Evolutionary conservation across 2,329 filamentous ascomycete genomes (phyloP).

Genomic region (Trichoderma aggressivum): DNA sequence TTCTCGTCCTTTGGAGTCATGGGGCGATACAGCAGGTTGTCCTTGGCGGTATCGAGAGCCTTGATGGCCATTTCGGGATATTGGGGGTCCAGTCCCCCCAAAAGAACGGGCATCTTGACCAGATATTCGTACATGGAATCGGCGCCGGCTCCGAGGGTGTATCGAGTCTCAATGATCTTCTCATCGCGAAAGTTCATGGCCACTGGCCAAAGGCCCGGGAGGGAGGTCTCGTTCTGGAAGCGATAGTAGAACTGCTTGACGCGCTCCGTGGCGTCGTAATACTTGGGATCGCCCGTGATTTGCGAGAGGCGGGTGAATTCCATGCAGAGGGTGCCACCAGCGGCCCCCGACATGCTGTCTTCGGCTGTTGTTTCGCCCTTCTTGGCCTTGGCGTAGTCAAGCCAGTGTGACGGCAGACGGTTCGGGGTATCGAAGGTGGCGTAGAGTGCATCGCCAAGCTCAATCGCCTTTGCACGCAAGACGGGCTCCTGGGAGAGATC

Average conservation of each 20-base stretch:
- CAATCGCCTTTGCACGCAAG: constrained; percentile 49
- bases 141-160: constrained; percentile 44
- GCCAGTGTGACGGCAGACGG: constrained; percentile 46
- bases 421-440: constrained; percentile 54
- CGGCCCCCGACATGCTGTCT: constrained; percentile 40
- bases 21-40: constrained; percentile 65
- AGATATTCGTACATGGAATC: constrained; percentile 59
- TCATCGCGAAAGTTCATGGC: constrained; percentile 59
- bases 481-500: constrained; percentile 47
- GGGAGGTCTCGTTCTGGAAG: constrained; percentile 61
- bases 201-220: constrained; percentile 72
- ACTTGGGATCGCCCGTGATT: constrained; percentile 67
- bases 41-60: constrained; percentile 58
- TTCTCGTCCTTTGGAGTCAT: constrained; percentile 58
- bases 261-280: constrained; percentile 72
- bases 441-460: constrained; percentile 53
- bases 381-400: constrained; percentile 43
- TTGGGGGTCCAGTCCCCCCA: constrained; percentile 61
- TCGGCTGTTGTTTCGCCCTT: constrained; percentile 37
- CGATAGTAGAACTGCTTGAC: constrained; percentile 65
- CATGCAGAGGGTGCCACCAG: constrained; percentile 63
- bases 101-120: constrained; percentile 56
- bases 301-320: constrained; percentile 75
- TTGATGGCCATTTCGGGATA: constrained; percentile 64
- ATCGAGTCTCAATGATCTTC: constrained; percentile 38